These are phyloP conservation scores for Euphrasia confusa DNA, from an alignment of 257 asterid species.

Conservation along the genomic window DNA sequence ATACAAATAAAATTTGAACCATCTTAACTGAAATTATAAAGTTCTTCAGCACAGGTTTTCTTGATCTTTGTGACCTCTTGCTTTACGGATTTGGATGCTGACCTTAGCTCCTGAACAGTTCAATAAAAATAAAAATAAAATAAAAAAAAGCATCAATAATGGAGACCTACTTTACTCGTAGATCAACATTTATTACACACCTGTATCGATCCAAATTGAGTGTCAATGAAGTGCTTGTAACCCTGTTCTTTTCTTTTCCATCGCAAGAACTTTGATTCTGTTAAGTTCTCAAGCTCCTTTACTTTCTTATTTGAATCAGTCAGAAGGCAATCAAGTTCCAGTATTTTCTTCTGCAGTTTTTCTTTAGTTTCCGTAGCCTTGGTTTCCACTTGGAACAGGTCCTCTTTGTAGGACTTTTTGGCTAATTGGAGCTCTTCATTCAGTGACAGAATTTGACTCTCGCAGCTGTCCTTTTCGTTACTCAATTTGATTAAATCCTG, in stretches of 20 bases:
- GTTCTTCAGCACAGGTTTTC: slow-evolving; percentile 1
- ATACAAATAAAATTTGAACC: not conserved
- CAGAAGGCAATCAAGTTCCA: slow-evolving; percentile 60
- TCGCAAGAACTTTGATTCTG: slow-evolving; percentile 21
- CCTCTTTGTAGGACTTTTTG: slow-evolving; percentile 48
- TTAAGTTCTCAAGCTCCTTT: slow-evolving; percentile 44
- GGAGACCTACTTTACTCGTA: slow-evolving; percentile 8
- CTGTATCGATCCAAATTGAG: slow-evolving; percentile 70
- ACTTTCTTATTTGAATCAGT: slow-evolving; percentile 38
- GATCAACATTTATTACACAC: slow-evolving; percentile 34
- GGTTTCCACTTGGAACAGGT: slow-evolving; percentile 44
- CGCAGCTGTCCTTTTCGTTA: slow-evolving; percentile 52
- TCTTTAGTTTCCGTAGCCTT: slow-evolving; percentile 50
- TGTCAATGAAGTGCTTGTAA: slow-evolving; percentile 64
- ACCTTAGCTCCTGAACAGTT: slow-evolving; percentile 59
- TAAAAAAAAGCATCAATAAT: not conserved
- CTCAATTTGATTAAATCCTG: slow-evolving; percentile 49
- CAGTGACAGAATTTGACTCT: slow-evolving; percentile 47
- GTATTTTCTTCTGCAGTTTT: slow-evolving; percentile 53
- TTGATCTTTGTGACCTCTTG: slow-evolving; percentile 12
- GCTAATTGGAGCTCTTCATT: slow-evolving; percentile 49
- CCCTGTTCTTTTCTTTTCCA: slow-evolving; percentile 80
- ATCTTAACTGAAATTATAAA: not conserved
- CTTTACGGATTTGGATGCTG: slow-evolving; percentile 36
- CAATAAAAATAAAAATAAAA: slow-evolving; percentile 12